Evolutionary conservation across 257 asterid genomes (phyloP).

Genomic region (Solanum rostratum): DNA sequence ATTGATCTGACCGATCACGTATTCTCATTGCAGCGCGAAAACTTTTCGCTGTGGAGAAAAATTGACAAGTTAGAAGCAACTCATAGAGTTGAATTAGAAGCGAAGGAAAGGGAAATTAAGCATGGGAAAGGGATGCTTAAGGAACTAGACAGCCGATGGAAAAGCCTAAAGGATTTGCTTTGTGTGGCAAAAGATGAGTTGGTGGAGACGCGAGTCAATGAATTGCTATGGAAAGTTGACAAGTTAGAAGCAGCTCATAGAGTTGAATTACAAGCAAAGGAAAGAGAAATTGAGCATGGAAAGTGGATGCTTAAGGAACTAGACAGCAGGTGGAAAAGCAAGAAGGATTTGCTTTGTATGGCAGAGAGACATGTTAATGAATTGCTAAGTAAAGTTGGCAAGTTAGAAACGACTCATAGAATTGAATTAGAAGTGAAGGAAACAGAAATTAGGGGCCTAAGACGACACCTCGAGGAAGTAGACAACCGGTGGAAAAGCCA

Average conservation of each 20-base stretch:
- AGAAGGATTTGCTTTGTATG: no score
- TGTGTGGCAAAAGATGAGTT: background rate
- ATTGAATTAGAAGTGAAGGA: background rate
- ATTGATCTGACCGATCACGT: background rate
- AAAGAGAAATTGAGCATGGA: background rate
- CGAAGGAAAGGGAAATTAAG: background rate
- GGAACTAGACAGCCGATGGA: background rate
- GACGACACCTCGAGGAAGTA: background rate
- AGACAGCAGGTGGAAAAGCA: no score
- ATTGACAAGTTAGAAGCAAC: background rate
- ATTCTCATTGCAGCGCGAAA: slow-evolving; percentile 7
- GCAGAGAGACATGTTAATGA: background rate
- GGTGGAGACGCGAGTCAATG: no score
- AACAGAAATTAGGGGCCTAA: background rate
- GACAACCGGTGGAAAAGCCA: no score
- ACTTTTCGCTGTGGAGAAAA: background rate
- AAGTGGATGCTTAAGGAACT: background rate
- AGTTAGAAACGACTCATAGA: no score
- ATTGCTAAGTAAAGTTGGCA: background rate
- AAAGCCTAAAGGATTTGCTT: background rate
- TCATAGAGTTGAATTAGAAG: background rate
- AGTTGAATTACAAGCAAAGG: background rate
- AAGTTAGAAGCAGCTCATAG: no score
- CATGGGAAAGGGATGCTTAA: background rate
- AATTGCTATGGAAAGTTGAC: no score